These are phyloP conservation scores for Fraxinus xanthoxyloides DNA, from an alignment of 305 asterid species.

Conservation along the genomic window DNA sequence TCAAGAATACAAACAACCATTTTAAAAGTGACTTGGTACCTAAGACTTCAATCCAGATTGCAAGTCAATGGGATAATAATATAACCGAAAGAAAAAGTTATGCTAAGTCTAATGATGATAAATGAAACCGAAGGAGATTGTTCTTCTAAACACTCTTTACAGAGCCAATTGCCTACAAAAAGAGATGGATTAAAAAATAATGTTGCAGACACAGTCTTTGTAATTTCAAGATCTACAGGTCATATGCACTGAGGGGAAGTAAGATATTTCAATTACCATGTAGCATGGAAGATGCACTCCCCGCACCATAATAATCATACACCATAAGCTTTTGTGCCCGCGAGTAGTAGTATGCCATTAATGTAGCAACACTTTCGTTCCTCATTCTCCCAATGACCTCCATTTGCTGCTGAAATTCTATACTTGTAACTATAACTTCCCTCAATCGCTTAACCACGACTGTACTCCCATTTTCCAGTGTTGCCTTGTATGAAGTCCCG, in stretches of 20 bases:
- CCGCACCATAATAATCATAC: background rate
- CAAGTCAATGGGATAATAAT: background rate
- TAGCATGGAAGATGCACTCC: constrained; percentile 12
- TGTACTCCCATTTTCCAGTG: background rate
- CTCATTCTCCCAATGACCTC: background rate
- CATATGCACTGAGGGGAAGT: background rate
- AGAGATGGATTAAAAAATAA: background rate
- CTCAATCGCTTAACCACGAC: background rate
- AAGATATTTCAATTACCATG: constrained; percentile 24
- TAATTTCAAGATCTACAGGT: background rate
- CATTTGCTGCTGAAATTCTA: background rate
- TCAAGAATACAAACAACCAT: background rate
- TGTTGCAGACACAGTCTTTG: background rate
- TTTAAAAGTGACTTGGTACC: background rate
- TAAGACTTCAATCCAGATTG: background rate
- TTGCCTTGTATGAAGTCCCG: background rate
- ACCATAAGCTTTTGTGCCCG: background rate
- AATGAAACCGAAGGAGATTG: background rate
- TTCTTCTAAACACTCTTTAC: background rate
- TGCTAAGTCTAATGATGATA: background rate
- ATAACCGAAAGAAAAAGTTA: background rate
- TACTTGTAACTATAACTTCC: background rate
- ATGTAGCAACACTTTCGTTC: background rate
- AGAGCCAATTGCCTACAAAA: background rate
- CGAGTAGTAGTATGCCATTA: background rate